Conservation (phyloP, 192 early-diverging fungal species). For the Diversispora eburnea region DNA sequence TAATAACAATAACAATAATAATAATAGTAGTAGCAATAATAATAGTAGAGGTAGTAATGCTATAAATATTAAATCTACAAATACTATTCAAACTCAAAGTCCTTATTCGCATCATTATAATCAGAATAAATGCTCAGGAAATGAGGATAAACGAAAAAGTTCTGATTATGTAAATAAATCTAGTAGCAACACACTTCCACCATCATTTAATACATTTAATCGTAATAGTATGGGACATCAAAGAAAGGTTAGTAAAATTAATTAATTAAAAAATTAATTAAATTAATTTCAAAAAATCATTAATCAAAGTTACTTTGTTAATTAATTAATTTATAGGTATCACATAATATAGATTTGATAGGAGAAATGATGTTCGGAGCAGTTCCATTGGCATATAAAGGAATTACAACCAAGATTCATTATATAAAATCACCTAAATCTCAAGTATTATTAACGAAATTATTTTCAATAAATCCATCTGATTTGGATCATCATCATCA, state of each 20-base stretch:
- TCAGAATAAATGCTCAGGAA: not conserved
- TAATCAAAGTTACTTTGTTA: not conserved
- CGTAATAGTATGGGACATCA: not conserved
- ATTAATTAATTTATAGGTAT: not conserved
- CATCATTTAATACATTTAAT: not conserved
- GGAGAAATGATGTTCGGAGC: slow-evolving; percentile 51
- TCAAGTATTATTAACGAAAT: slow-evolving; percentile 41
- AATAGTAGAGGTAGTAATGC: not conserved
- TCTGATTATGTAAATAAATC: slow-evolving; percentile 20
- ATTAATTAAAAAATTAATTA: not conserved
- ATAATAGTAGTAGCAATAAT: too few relatives aligned
- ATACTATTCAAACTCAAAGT: not conserved
- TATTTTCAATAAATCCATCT: slow-evolving; percentile 38
- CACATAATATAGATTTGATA: slow-evolving; percentile 36
- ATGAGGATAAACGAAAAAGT: slow-evolving; percentile 14
- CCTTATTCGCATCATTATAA: slow-evolving; percentile 1
- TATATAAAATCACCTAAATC: slow-evolving; percentile 35
- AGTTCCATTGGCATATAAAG: slow-evolving; percentile 43
- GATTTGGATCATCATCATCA: slow-evolving; percentile 28
- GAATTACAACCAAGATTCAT: slow-evolving; percentile 44
- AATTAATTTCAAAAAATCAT: too few relatives aligned
- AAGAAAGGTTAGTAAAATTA: slow-evolving; percentile 17
- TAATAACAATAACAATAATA: too few relatives aligned
- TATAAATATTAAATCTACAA: slow-evolving; percentile 8
- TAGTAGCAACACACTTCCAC: slow-evolving; percentile 2